Conservation (phyloP, 2,329 filamentous ascomycete species). For the Hymenoscyphus albidus region DNA sequence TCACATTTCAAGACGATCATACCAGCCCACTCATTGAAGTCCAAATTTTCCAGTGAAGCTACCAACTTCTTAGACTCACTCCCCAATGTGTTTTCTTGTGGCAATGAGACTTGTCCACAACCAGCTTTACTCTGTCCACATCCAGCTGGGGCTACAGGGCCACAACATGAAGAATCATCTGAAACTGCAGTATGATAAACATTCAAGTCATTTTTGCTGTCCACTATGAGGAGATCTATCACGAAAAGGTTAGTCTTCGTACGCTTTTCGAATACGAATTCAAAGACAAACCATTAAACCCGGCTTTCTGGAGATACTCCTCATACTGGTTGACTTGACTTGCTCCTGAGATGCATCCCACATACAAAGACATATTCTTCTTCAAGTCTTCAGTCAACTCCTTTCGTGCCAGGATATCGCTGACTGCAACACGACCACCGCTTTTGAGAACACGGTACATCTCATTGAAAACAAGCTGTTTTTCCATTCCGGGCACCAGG, state of each 20-base stretch:
- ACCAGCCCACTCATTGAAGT: constrained; percentile 52
- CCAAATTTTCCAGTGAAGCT: constrained; percentile 22
- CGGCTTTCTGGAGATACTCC: constrained; percentile 46
- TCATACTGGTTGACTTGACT: constrained; percentile 51
- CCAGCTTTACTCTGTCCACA: not conserved
- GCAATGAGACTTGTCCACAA: not conserved
- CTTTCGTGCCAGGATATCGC: constrained; percentile 54
- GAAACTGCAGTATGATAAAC: constrained; percentile 38
- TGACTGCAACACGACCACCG: constrained; percentile 55
- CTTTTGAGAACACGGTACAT: constrained; percentile 55
- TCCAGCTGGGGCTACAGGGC: constrained; percentile 7
- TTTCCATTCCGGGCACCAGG: constrained; percentile 51
- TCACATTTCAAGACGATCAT: constrained; percentile 28
- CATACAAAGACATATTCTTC: constrained; percentile 49
- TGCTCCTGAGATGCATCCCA: constrained; percentile 58
- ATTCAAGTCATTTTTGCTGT: constrained; percentile 46
- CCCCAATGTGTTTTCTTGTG: not conserved
- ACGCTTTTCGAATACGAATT: not conserved
- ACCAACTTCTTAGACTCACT: constrained; percentile 5
- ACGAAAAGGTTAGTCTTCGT: not conserved
- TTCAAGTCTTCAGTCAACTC: constrained; percentile 46
- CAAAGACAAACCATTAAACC: constrained; percentile 43
- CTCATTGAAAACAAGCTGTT: constrained; percentile 52
- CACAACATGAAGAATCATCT: constrained; percentile 9
- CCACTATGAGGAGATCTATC: constrained; percentile 43